phyloP scores from a whole-genome alignment of 2,329 filamentous ascomycete species.

The Colletotrichum eleusines region DNA sequence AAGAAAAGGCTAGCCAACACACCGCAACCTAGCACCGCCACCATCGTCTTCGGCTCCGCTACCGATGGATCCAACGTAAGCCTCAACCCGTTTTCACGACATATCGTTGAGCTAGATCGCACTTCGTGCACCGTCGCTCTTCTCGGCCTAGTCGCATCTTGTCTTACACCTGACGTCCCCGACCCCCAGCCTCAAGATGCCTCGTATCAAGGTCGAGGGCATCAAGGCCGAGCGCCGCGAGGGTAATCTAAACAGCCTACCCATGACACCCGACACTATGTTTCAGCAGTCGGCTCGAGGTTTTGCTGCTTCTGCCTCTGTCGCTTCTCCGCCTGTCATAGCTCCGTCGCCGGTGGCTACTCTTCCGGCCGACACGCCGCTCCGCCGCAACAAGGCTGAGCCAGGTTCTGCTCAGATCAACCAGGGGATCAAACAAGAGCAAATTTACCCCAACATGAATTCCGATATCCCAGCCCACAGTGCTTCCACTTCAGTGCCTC shows the following conservation, averaged over 20 bases:
- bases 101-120: no score
- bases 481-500: not conserved
- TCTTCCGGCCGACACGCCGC: not conserved
- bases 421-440: conserved; percentile 8
- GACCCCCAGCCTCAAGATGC: conserved; percentile 7
- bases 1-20: not conserved
- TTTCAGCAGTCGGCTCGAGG: not conserved
- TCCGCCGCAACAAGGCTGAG: conserved; percentile 3
- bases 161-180: not conserved
- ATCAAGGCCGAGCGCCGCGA: conserved; percentile 9
- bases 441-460: not conserved
- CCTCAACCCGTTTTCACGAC: not conserved
- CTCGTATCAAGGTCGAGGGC: conserved; percentile 19
- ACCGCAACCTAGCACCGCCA: not conserved
- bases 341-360: not conserved
- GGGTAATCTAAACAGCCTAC: not conserved
- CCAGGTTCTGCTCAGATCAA: not conserved
- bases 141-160: conserved; percentile 1
- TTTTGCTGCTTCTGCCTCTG: not conserved
- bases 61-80: not conserved
- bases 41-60: not conserved
- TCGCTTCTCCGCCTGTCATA: not conserved
- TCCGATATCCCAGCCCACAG: no score
- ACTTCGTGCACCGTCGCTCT: not conserved
- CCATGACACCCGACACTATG: not conserved